These are phyloP conservation scores for Diaporthe vaccinii DNA, from an alignment of 2,329 filamentous ascomycete species.

Conservation along the genomic window DNA sequence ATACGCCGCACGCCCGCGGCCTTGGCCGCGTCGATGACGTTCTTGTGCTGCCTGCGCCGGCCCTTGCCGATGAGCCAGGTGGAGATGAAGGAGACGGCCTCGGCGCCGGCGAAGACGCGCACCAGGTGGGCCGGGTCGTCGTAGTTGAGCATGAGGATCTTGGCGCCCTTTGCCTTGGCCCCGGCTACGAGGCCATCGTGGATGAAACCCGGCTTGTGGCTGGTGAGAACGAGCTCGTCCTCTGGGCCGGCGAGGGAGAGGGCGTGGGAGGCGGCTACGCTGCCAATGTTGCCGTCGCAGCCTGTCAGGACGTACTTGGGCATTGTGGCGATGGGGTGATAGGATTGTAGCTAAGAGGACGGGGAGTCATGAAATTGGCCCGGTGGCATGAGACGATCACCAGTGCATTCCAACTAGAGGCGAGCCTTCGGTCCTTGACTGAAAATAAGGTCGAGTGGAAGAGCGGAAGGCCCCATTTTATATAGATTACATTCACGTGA, in stretches of 20 bases:
- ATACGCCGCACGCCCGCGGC: constrained; percentile 41
- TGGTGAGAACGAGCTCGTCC: constrained; percentile 42
- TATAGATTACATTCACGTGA: neutral
- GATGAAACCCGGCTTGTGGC: constrained; percentile 29
- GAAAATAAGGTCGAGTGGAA: neutral
- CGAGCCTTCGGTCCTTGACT: neutral
- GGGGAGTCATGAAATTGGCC: neutral
- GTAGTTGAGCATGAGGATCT: constrained; percentile 40
- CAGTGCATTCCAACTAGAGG: neutral
- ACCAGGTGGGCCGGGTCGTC: constrained; percentile 40
- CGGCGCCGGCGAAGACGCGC: constrained; percentile 43
- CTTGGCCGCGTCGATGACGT: constrained; percentile 42
- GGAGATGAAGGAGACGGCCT: constrained; percentile 44
- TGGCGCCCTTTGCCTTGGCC: constrained; percentile 34
- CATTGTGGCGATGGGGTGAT: constrained; percentile 20
- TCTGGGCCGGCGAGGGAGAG: constrained; percentile 39
- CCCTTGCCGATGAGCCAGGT: constrained; percentile 42
- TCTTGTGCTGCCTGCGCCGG: constrained; percentile 41
- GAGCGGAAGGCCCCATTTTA: neutral
- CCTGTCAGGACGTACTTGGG: constrained; percentile 43
- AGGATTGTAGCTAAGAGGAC: neutral
- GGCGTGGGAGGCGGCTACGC: constrained; percentile 40
- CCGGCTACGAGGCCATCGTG: constrained; percentile 29
- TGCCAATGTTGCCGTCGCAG: constrained; percentile 42
- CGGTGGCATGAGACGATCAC: neutral